A percentile compares a stretch with the other conserved stretches of the same genome.
Conservation (phyloP, 2,329 filamentous ascomycete genomes). For the Cladophialophora yegresii region DNA sequence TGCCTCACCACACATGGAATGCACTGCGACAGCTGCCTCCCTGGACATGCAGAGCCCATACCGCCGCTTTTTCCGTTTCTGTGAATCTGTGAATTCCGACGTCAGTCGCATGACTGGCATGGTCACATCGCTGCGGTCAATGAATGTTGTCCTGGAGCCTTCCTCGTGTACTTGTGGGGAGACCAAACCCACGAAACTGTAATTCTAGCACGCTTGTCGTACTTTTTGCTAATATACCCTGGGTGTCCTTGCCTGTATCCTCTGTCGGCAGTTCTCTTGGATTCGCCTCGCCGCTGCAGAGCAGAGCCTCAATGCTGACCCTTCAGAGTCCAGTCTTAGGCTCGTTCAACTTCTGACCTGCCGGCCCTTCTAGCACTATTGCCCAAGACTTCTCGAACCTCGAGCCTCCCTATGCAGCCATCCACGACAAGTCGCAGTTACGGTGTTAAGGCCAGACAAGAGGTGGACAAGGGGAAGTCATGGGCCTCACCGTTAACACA, state of each 20-base stretch:
- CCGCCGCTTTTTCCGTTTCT: not conserved
- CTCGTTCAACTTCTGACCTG: conserved; percentile 8
- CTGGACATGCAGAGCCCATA: not conserved
- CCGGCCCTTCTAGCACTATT: not conserved
- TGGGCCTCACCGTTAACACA: conserved; percentile 30
- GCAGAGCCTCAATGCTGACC: conserved; percentile 13
- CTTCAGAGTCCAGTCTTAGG: not conserved
- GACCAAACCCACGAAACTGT: not conserved
- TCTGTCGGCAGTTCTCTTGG: not conserved
- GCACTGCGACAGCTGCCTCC: not conserved
- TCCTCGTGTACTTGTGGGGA: not conserved
- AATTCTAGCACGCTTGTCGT: not conserved
- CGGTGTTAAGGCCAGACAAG: conserved; percentile 28
- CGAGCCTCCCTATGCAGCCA: conserved; percentile 25
- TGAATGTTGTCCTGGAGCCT: not conserved
- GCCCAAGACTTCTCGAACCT: conserved; percentile 1
- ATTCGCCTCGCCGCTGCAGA: not conserved
- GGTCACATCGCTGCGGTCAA: not conserved
- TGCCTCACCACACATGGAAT: not conserved
- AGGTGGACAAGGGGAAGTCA: conserved; percentile 28
- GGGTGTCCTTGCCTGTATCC: not conserved
- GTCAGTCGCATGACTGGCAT: not conserved
- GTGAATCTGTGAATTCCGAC: not conserved
- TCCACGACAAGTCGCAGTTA: conserved; percentile 12
- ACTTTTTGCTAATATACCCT: not conserved